Evolutionary conservation across 1,284 basidiomycete species (phyloP).

Genomic region (Takashimella tepidaria): DNA sequence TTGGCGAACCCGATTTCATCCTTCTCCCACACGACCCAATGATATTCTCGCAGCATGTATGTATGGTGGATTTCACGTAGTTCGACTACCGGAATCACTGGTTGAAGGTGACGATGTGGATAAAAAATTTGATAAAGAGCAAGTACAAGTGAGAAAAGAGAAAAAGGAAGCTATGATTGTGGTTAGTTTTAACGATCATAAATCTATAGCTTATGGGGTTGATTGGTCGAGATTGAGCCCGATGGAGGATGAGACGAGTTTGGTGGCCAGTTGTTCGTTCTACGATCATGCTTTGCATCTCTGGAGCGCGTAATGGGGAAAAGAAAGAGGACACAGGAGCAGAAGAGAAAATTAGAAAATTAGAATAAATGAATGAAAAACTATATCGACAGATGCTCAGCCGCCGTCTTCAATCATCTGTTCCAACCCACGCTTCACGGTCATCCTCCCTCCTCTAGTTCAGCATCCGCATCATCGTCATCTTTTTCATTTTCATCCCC

Average conservation of each 20-base stretch:
- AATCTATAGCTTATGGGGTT: slow-evolving; percentile 85
- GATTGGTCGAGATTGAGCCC: slow-evolving; percentile 72
- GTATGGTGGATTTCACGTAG: slow-evolving; percentile 92
- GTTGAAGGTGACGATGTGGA: slow-evolving; percentile 13
- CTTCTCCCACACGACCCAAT: slow-evolving; percentile 54
- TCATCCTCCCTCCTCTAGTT: slow-evolving; percentile 14
- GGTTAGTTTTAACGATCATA: slow-evolving; percentile 68
- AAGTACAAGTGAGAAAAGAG: too few relatives aligned
- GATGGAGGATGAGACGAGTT: slow-evolving; percentile 47
- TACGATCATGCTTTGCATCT: slow-evolving; percentile 83
- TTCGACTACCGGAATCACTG: slow-evolving; percentile 52
- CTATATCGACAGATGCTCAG: too few relatives aligned
- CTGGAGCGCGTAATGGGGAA: slow-evolving; percentile 70
- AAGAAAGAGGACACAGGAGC: too few relatives aligned
- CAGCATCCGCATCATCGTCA: slow-evolving; percentile 21
- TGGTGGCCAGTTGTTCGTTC: slow-evolving; percentile 89
- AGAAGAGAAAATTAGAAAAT: too few relatives aligned
- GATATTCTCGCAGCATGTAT: slow-evolving; percentile 89
- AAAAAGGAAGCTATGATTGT: slow-evolving; percentile 44
- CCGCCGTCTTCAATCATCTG: too few relatives aligned
- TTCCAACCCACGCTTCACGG: too few relatives aligned
- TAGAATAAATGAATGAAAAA: too few relatives aligned
- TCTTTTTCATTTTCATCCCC: slow-evolving; percentile 27
- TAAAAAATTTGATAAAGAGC: slow-evolving; percentile 9
- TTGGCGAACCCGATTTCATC: slow-evolving; percentile 97